Conservation (phyloP, 1,139 yeast genomes). For the Spathaspora sp. region DNA sequence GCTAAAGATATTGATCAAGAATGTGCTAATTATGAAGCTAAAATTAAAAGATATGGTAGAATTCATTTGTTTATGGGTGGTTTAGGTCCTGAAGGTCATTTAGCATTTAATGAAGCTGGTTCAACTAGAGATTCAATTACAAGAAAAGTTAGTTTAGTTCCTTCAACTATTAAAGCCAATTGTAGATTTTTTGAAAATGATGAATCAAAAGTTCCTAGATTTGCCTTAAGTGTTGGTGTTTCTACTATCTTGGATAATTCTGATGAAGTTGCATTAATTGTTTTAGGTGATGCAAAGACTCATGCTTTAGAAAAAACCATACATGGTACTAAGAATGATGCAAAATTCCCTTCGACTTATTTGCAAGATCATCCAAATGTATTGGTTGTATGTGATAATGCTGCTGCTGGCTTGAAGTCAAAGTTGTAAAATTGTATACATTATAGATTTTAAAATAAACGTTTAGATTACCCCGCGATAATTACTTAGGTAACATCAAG, state of each 20-base stretch:
- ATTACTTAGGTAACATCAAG: too few relatives aligned
- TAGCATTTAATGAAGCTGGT: constrained; percentile 65
- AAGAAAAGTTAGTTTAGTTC: constrained; percentile 49
- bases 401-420: constrained; percentile 38
- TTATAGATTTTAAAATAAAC: too few relatives aligned
- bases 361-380: constrained; percentile 48
- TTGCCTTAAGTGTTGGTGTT: constrained; percentile 60
- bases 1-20: constrained; percentile 47
- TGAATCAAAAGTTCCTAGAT: constrained; percentile 48
- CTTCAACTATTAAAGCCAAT: constrained; percentile 56
- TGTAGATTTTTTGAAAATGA: constrained; percentile 54
- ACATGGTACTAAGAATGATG: constrained; percentile 33
- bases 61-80: constrained; percentile 63
- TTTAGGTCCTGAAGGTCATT: constrained; percentile 64
- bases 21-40: constrained; percentile 50
- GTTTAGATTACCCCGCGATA: too few relatives aligned
- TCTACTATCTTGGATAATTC: constrained; percentile 62
- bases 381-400: constrained; percentile 46
- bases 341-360: constrained; percentile 46
- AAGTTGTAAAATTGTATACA: constrained; percentile 22
- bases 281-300: constrained; percentile 44
- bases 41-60: constrained; percentile 50
- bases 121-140: constrained; percentile 48
- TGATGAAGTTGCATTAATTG: constrained; percentile 51
- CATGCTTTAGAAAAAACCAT: constrained; percentile 47